Percentiles rank a stretch among this genome's conserved stretches.
Evolutionary conservation across 106 monocot genomes (phyloP).

Genomic region (Platanthera zijinensis): DNA sequence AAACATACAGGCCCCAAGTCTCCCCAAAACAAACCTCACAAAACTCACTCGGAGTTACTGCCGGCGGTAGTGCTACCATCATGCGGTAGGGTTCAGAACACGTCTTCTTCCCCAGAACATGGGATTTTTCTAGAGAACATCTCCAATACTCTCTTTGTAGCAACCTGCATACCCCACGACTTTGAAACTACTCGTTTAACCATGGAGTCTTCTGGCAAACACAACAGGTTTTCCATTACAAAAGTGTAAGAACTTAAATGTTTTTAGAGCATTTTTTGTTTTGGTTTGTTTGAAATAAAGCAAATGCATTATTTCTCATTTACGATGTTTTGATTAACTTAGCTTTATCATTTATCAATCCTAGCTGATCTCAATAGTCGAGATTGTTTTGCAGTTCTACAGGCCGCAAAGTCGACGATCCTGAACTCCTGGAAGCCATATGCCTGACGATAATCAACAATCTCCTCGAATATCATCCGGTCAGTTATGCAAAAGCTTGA

Average conservation of each 20-base stretch:
- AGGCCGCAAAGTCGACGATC: slow-evolving; percentile 84
- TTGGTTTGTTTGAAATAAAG: neutral
- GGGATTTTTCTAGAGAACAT: too few relatives aligned
- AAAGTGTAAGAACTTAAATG: slow-evolving; percentile 48
- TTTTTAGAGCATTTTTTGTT: neutral
- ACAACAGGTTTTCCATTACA: slow-evolving; percentile 86
- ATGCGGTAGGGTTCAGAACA: too few relatives aligned
- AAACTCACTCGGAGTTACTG: too few relatives aligned
- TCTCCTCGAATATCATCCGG: slow-evolving; percentile 85
- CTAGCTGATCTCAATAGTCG: neutral
- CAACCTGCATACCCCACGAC: too few relatives aligned
- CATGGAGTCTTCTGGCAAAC: slow-evolving; percentile 96
- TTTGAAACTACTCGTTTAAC: too few relatives aligned
- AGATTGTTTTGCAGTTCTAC: slow-evolving; percentile 47
- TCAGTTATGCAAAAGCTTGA: slow-evolving; percentile 13
- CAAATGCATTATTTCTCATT: neutral
- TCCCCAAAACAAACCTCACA: too few relatives aligned
- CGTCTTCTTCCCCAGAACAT: too few relatives aligned
- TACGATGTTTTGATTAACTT: neutral
- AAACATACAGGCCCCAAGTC: too few relatives aligned
- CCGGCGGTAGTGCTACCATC: too few relatives aligned
- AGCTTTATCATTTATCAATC: neutral
- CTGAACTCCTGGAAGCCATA: slow-evolving; percentile 89
- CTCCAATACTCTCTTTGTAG: too few relatives aligned
- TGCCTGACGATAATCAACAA: slow-evolving; percentile 94